phyloP scores from a whole-genome alignment of 176 grass and related monocot species.

The Typha latifolia region DNA sequence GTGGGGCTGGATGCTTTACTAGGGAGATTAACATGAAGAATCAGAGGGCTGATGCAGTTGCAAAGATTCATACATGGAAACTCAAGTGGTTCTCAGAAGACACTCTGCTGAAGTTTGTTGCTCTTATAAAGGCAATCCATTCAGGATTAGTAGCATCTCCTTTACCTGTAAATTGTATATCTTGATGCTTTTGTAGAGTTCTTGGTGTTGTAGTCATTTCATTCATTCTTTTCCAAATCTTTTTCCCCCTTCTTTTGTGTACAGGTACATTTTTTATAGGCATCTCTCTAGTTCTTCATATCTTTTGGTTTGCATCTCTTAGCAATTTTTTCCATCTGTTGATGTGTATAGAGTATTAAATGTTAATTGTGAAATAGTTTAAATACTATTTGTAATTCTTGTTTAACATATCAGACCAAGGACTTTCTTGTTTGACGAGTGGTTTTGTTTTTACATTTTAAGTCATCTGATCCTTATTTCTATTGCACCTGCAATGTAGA shows the following conservation, averaged over 20 bases:
- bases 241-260: constrained; percentile 19
- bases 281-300: constrained; percentile 1
- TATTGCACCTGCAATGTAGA: no score
- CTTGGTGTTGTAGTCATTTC: constrained; percentile 38
- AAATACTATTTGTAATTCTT: not conserved
- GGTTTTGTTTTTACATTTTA: no score
- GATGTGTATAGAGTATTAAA: not conserved
- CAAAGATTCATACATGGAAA: constrained; percentile 48
- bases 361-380: not conserved
- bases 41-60: constrained; percentile 29
- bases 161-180: constrained; percentile 73
- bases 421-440: not conserved
- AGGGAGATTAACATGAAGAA: constrained; percentile 14
- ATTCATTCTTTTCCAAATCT: constrained; percentile 61
- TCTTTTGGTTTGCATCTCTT: constrained; percentile 11
- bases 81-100: constrained; percentile 74
- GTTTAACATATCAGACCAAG: not conserved
- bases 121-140: constrained; percentile 63
- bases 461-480: no score
- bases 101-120: constrained; percentile 63
- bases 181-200: constrained; percentile 26
- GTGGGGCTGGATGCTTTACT: constrained; percentile 13
- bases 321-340: constrained; percentile 1
- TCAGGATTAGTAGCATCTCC: constrained; percentile 26
- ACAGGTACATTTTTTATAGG: constrained; percentile 10